Evolutionary conservation across 139 green algal genomes (phyloP), one percentile per base, ranked within the genome.

Genomic region (Eudorina sp.): DNA sequence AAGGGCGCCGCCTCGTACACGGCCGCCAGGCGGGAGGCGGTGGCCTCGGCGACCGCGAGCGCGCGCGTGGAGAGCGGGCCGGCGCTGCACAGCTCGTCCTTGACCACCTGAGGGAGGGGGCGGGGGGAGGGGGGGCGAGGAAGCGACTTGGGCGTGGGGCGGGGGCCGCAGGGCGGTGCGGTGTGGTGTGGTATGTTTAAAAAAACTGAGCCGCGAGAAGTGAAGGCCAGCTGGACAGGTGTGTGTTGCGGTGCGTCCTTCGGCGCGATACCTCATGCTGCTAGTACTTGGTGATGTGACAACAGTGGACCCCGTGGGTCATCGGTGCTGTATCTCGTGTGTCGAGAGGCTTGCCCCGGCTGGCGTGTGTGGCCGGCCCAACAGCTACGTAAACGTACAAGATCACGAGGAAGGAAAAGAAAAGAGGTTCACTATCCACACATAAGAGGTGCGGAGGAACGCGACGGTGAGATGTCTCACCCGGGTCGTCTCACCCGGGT

Each of bases 1-100:
- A 46, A 74, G 25, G 79, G 79, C 53, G 55, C 58, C 3, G 79
- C 27, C n/a, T 45, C 55, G 78, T 85, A 85, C 18, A 14, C 16
- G 2, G 40, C 38, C 16, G 29, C 78, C 78, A 85, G 78, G 27
- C 27, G 78, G 53, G 40, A 25, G 4, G 55, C 79, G 40, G 29
- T 60, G 14, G 40, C 40, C 53, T 85, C 79, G 2, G 79, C 79
- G 2, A 19, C n/a, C 2, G 79, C 60, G 40, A 85, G 79, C 40
- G 79, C 79, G 13, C 38, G 41, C 0, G 40, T 31, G 27, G 77
- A 53, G 36, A 74, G 36, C 8, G 16, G 31, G 27, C 79, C 79
- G 79, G 58, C 53, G n/a, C 58, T 75, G 79, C 79, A 85, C 38
- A 75, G 25, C 58, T 85, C 79, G 29, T 85, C 79, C 58, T 75